Percentiles rank a stretch among this genome's conserved stretches.
phyloP scores from a whole-genome alignment of 805 yeast genomes.

The Spathaspora passalidarum region DNA sequence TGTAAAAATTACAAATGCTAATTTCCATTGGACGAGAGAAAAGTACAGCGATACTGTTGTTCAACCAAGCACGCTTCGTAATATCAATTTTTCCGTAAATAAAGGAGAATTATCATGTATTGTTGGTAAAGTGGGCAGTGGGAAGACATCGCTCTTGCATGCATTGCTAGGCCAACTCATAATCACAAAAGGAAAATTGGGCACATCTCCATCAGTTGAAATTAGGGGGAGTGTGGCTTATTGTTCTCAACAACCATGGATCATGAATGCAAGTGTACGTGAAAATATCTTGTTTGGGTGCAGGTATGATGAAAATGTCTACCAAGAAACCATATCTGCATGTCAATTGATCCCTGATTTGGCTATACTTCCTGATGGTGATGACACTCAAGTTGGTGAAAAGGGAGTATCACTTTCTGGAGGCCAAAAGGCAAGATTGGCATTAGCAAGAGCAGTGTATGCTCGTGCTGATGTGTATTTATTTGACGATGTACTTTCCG shows the following conservation, averaged over 20 bases:
- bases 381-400: conserved; percentile 55
- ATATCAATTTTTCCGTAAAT: conserved; percentile 48
- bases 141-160: conserved; percentile 58
- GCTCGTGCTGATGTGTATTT: conserved; percentile 56
- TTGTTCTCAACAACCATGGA: conserved; percentile 60
- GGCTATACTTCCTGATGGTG: conserved; percentile 49
- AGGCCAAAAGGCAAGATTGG: conserved; percentile 63
- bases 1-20: conserved; percentile 46
- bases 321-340: conserved; percentile 42
- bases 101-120: conserved; percentile 56
- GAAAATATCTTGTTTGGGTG: conserved; percentile 53
- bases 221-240: conserved; percentile 50
- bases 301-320: conserved; percentile 39
- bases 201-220: conserved; percentile 14
- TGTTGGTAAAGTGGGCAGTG: conserved; percentile 68
- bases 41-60: conserved; percentile 22
- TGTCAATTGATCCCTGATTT: conserved; percentile 51
- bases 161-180: conserved; percentile 54
- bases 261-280: conserved; percentile 47
- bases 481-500: conserved; percentile 65
- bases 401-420: conserved; percentile 61
- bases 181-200: conserved; percentile 4
- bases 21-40: conserved; percentile 48
- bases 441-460: conserved; percentile 69
- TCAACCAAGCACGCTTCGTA: conserved; percentile 32